These are phyloP conservation scores for Haematococcus sp. DNA, from an alignment of 139 green algal genomes.

Conservation along the genomic window DNA sequence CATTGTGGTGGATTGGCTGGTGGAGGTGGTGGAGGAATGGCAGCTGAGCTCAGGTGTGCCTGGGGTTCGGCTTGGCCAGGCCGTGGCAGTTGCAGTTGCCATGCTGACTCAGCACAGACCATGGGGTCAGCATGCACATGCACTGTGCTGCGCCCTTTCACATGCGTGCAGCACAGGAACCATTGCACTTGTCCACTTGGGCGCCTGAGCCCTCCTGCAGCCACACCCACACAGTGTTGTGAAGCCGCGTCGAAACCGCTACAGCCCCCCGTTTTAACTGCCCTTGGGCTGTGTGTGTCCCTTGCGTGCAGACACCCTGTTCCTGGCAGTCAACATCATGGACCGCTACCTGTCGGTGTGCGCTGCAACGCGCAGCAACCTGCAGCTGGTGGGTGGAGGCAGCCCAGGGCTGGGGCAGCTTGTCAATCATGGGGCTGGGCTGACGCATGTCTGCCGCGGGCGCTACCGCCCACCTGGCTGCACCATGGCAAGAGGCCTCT, in stretches of 20 bases:
- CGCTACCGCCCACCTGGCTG: neutral
- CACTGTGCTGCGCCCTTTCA: neutral
- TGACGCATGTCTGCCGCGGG: neutral
- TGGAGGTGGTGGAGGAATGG: conserved; percentile 58
- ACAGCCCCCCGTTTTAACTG: no score
- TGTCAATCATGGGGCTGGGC: neutral
- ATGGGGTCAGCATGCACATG: neutral
- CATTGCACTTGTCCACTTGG: neutral
- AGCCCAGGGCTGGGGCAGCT: neutral
- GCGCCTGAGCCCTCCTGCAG: no score
- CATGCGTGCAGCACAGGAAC: neutral
- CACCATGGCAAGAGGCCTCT: neutral
- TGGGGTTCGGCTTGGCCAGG: conserved; percentile 94
- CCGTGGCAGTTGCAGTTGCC: neutral
- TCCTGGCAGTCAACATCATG: conserved; percentile 92
- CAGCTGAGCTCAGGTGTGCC: conserved; percentile 65
- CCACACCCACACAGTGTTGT: no score
- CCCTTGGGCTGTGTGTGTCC: no score
- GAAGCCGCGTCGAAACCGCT: no score
- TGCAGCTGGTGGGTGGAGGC: conserved; percentile 83
- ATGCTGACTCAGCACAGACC: neutral
- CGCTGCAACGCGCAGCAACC: conserved; percentile 83
- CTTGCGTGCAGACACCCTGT: conserved; percentile 92
- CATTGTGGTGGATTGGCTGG: conserved; percentile 98
- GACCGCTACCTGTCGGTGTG: conserved; percentile 89